phyloP scores from a whole-genome alignment of 176 grass and related monocot species.

The Zoysia japonica region DNA sequence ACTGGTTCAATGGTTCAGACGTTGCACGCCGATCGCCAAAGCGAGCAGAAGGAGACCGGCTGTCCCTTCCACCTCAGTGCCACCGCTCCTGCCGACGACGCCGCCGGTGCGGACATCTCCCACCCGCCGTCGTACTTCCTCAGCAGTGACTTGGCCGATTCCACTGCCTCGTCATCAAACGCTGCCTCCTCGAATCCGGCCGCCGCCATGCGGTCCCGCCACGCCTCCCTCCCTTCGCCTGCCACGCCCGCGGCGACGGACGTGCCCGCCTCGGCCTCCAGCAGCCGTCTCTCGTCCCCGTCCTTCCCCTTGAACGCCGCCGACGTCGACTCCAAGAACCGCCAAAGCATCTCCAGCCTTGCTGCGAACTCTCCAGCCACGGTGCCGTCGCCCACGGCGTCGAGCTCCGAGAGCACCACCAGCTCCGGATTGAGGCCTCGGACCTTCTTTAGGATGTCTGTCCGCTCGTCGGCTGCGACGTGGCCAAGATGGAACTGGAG shows the following conservation, averaged over 20 bases:
- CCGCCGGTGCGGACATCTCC: slow-evolving; percentile 56
- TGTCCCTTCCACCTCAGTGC: slow-evolving; percentile 88
- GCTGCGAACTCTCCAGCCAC: slow-evolving; percentile 50
- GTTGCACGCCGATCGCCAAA: slow-evolving; percentile 62
- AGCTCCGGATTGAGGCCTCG: slow-evolving; percentile 63
- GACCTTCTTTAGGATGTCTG: slow-evolving; percentile 52
- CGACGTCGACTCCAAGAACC: slow-evolving; percentile 82
- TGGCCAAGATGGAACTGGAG: slow-evolving; percentile 76
- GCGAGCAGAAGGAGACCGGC: slow-evolving; percentile 84
- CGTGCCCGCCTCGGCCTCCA: slow-evolving; percentile 75
- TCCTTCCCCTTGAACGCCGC: slow-evolving; percentile 87
- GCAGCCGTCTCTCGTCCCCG: slow-evolving; percentile 55
- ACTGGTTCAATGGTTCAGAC: background rate
- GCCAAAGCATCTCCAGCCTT: slow-evolving; percentile 70
- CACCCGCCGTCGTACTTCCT: slow-evolving; percentile 89
- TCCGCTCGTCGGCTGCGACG: slow-evolving; percentile 38
- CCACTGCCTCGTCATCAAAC: slow-evolving; percentile 76
- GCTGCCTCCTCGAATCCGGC: slow-evolving; percentile 62
- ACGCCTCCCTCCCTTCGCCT: slow-evolving; percentile 46
- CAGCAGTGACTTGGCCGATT: slow-evolving; percentile 65
- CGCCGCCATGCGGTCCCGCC: slow-evolving; percentile 71
- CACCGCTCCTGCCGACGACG: slow-evolving; percentile 32
- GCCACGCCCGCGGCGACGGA: background rate
- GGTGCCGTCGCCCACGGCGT: slow-evolving; percentile 32
- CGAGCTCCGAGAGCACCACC: slow-evolving; percentile 82